Percentiles rank a stretch among this genome's conserved stretches.
Conservation (phyloP, 495 filamentous ascomycete genomes). For the Clohesyomyces aquaticus region DNA sequence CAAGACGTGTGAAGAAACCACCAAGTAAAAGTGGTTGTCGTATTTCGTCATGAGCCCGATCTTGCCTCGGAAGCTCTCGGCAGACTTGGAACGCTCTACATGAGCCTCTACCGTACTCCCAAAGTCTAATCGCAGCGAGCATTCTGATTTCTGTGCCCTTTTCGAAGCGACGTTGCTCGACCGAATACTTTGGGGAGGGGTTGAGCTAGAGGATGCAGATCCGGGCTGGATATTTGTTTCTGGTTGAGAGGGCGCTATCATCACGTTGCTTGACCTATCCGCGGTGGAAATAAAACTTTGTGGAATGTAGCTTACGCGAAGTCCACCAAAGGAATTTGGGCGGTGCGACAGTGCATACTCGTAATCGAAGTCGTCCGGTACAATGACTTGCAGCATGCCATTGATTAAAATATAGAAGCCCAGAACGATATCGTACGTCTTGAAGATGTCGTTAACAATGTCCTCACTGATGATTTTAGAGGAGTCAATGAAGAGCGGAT, state of each 20-base stretch:
- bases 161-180: background rate
- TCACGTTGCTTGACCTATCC: background rate
- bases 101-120: background rate
- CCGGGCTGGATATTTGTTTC: background rate
- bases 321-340: background rate
- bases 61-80: conserved; percentile 12
- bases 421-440: background rate
- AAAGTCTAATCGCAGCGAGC: background rate
- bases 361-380: conserved; percentile 7
- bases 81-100: background rate
- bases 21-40: background rate
- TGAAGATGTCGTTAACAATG: conserved; percentile 6
- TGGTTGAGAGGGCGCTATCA: background rate
- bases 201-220: too few relatives aligned
- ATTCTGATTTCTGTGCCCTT: background rate
- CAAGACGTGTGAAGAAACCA: conserved; percentile 3
- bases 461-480: background rate
- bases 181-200: too few relatives aligned
- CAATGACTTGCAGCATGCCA: conserved; percentile 14
- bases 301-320: background rate
- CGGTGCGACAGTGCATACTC: conserved; percentile 1
- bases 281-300: conserved; percentile 1
- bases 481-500: conserved; percentile 3
- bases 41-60: background rate
- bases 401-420: conserved; percentile 12